Conservation (phyloP, 1,284 basidiomycete genomes). For the Ganoderma lingzhi region DNA sequence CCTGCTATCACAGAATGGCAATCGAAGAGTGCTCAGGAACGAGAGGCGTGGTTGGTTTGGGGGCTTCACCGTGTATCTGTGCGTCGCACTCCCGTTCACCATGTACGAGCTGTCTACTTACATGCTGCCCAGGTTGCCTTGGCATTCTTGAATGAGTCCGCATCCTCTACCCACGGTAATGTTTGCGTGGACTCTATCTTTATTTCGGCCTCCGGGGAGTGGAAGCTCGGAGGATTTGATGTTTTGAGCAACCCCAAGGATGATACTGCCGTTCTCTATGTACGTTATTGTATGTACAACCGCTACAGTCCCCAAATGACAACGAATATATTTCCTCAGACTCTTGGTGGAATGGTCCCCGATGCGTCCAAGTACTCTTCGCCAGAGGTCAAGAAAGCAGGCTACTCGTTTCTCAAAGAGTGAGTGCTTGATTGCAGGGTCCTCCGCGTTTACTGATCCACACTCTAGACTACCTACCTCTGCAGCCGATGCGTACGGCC, state of each 20-base stretch:
- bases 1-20: conserved; percentile 72
- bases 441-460: conserved; percentile 16
- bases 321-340: conserved; percentile 54
- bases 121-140: conserved; percentile 76
- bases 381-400: conserved; percentile 92
- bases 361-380: conserved; percentile 66
- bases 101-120: background rate
- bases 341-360: conserved; percentile 73
- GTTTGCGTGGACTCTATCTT: conserved; percentile 85
- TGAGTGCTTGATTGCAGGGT: conserved; percentile 45
- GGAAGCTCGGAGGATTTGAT: conserved; percentile 96
- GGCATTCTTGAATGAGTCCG: conserved; percentile 90
- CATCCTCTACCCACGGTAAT: conserved; percentile 89
- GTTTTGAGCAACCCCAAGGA: conserved; percentile 85
- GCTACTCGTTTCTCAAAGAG: conserved; percentile 89
- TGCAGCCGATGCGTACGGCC: conserved; percentile 84
- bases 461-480: conserved; percentile 69
- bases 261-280: conserved; percentile 80
- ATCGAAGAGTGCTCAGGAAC: conserved; percentile 65
- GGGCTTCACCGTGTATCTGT: conserved; percentile 92
- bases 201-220: conserved; percentile 92
- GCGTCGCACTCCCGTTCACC: conserved; percentile 43
- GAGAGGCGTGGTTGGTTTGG: conserved; percentile 94
- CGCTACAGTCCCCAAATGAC: conserved; percentile 30
- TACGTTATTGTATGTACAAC: conserved; percentile 54